Evolutionary conservation across 1,284 basidiomycete genomes (phyloP).

Genomic region (Apiotrichum laibachii): DNA sequence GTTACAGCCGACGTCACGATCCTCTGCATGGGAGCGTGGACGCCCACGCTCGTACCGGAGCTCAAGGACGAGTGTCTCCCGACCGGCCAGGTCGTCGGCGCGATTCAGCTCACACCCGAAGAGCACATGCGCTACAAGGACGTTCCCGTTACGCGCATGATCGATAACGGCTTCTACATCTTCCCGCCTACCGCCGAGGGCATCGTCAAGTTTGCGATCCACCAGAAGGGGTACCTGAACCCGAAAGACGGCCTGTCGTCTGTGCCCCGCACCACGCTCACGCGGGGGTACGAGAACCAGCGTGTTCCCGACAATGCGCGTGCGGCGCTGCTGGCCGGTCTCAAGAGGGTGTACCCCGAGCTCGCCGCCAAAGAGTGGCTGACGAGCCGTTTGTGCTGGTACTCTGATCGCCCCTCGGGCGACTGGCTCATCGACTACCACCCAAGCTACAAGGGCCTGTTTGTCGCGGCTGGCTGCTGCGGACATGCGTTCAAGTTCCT

Average conservation of each 20-base stretch:
- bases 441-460: constrained; percentile 28
- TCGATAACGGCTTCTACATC: constrained; percentile 65
- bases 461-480: constrained; percentile 41
- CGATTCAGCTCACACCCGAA: constrained; percentile 63
- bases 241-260: constrained; percentile 19
- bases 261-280: constrained; percentile 14
- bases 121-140: constrained; percentile 61
- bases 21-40: constrained; percentile 44
- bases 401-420: constrained; percentile 44
- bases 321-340: constrained; percentile 10
- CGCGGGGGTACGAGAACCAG: constrained; percentile 9
- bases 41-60: constrained; percentile 21
- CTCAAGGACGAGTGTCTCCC: constrained; percentile 19
- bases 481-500: constrained; percentile 46
- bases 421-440: constrained; percentile 47
- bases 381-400: constrained; percentile 32
- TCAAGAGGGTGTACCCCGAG: constrained; percentile 23
- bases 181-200: constrained; percentile 57
- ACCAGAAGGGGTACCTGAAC: constrained; percentile 37
- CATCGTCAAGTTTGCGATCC: constrained; percentile 46
- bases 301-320: constrained; percentile 8
- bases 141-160: constrained; percentile 69
- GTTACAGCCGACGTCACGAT: constrained; percentile 31
- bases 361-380: constrained; percentile 22
- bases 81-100: constrained; percentile 64